Percentiles rank a stretch among this genome's conserved stretches.
These are phyloP conservation scores for Citrus cavaleriei DNA, from an alignment of 345 rosid genomes.

Conservation along the genomic window DNA sequence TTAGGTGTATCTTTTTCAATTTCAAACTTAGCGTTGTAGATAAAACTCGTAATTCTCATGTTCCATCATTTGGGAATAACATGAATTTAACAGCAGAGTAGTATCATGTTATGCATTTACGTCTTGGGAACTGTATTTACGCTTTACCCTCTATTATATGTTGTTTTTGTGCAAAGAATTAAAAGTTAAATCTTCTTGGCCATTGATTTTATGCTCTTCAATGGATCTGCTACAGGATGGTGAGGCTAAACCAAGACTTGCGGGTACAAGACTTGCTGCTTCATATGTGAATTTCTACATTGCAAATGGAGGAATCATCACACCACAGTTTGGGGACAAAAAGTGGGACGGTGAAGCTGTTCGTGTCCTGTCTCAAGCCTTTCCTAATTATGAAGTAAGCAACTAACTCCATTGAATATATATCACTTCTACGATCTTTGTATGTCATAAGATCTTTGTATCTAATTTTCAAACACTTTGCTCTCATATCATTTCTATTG, in stretches of 20 bases:
- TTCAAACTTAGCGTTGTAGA: background rate
- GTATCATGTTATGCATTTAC: background rate
- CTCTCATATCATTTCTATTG: background rate
- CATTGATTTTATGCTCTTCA: background rate
- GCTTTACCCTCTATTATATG: background rate
- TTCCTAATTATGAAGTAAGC: conserved; percentile 62
- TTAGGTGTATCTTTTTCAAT: background rate
- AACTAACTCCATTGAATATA: conserved; percentile 1
- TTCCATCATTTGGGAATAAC: background rate
- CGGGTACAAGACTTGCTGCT: conserved; percentile 85
- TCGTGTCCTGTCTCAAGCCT: conserved; percentile 59
- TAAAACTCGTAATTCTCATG: background rate
- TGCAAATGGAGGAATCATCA: conserved; percentile 65
- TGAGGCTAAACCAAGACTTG: conserved; percentile 55
- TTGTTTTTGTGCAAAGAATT: background rate
- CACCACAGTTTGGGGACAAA: conserved; percentile 79
- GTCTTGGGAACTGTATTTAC: background rate
- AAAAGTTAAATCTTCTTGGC: background rate
- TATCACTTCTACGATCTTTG: background rate
- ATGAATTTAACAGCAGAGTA: too few species aligned
- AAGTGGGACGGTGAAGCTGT: conserved; percentile 80
- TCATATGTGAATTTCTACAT: conserved; percentile 84
- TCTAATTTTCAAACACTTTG: too few species aligned
- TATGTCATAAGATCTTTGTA: background rate
- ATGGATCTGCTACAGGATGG: conserved; percentile 37